Percentiles rank a stretch among this genome's conserved stretches.
phyloP scores from a whole-genome alignment of 2,329 filamentous ascomycete genomes.

The Colletotrichum gloeosporioides region DNA sequence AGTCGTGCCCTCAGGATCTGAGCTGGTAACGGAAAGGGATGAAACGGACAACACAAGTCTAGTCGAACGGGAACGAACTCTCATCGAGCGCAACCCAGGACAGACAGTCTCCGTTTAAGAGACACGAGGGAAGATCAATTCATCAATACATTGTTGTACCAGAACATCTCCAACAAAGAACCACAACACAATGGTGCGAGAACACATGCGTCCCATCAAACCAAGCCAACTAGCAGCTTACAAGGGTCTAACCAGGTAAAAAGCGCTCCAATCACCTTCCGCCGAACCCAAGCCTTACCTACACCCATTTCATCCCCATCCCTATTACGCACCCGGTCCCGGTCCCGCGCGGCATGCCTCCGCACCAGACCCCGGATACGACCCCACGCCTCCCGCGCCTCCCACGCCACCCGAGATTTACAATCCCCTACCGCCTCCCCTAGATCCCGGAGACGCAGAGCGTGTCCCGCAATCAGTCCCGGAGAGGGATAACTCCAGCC shows the following conservation, averaged over 20 bases:
- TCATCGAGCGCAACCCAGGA: too few relatives aligned
- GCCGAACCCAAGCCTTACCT: background rate
- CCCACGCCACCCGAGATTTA: background rate
- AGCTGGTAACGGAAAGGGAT: too few relatives aligned
- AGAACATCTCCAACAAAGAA: background rate
- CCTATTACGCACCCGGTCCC: background rate
- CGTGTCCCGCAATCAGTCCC: background rate
- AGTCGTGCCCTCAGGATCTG: too few relatives aligned
- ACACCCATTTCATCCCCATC: background rate
- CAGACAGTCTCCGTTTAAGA: background rate
- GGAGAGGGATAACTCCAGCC: background rate
- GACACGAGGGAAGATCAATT: background rate
- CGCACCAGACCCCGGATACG: background rate
- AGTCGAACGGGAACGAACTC: too few relatives aligned
- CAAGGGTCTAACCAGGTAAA: background rate
- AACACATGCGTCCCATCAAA: background rate
- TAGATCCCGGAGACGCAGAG: background rate
- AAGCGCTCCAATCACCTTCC: background rate
- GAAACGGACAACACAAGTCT: too few relatives aligned
- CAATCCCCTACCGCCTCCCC: background rate
- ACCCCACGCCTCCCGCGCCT: background rate
- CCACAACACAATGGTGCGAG: background rate
- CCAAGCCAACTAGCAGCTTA: background rate
- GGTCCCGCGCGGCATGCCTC: background rate
- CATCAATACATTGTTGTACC: background rate